Evolutionary conservation across 805 yeast genomes (phyloP).

Genomic region (Pichia californica): DNA sequence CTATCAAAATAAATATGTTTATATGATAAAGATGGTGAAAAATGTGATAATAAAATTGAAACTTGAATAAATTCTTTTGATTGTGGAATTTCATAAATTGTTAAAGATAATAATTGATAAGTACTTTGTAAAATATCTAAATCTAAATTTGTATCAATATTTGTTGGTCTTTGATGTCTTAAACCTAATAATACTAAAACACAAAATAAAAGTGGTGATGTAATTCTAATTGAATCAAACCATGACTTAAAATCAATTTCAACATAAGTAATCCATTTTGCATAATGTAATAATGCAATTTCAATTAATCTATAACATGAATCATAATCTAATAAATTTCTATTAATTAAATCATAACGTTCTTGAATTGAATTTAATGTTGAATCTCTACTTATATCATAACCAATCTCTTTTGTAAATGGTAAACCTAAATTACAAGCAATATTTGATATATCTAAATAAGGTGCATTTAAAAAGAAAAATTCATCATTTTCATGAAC

Average conservation of each 20-base stretch:
- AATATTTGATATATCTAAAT: constrained; percentile 17
- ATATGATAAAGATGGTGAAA: constrained; percentile 51
- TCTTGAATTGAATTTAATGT: constrained; percentile 6
- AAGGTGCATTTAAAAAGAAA: constrained; percentile 11
- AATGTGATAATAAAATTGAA: constrained; percentile 52
- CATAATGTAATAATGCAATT: constrained; percentile 51
- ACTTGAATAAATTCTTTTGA: constrained; percentile 53
- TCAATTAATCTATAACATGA: constrained; percentile 42
- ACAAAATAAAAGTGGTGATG: constrained; percentile 55
- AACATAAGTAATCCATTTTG: constrained; percentile 48
- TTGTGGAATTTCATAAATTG: constrained; percentile 38
- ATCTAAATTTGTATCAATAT: constrained; percentile 14
- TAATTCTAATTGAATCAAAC: constrained; percentile 30
- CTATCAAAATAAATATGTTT: constrained; percentile 52
- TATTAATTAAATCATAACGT: constrained; percentile 17
- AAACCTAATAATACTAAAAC: constrained; percentile 55
- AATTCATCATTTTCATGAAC: constrained; percentile 12
- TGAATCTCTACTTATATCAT: constrained; percentile 12
- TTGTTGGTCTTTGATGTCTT: constrained; percentile 31
- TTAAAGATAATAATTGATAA: constrained; percentile 38
- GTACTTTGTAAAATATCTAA: constrained; percentile 39
- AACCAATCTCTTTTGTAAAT: constrained; percentile 23
- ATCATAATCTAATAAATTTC: constrained; percentile 39
- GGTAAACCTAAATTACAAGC: constrained; percentile 19
- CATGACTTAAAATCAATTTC: constrained; percentile 7